Evolutionary conservation across 495 filamentous ascomycete species (phyloP), one percentile per base, ranked within the genome.

Genomic region (Penicillium atrosanguineum): DNA sequence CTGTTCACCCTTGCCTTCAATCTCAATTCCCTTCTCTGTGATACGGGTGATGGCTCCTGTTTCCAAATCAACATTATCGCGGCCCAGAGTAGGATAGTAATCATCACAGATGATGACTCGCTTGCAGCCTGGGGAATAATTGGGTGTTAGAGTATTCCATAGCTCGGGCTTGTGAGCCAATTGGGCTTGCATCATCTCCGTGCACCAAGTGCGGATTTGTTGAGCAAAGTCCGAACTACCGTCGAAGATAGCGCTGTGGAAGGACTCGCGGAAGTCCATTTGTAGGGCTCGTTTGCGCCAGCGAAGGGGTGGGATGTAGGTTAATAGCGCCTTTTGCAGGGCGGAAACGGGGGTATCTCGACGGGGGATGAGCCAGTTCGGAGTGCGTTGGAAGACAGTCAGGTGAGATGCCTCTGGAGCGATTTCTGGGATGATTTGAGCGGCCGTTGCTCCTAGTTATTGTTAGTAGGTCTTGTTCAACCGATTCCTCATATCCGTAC

Each of bases 341-440:
- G 70, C 15, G 0, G 74, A 67, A n/a, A 79, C 54, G n/a, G 68
- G 63, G 14, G 44, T 49, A 45, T 83, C 79, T 6, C 52, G 21
- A 19, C 80, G 78, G 6, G 76, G 76, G 8, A 76, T 69, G 14
- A 89, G 72, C 85, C 85, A 89, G 44, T 87, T 87, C 4, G 85
- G 84, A 1, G 81, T 85, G 11, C 87, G 77, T 52, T 88, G 83
- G 62, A 85, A 90, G 42, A 87, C 79, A 1, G 79, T 83, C 6
- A 88, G 66, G 11, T 76, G 65, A n/a, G 77, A 64, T 41, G 79
- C 76, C 6, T 78, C 53, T 44, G 80, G 80, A 43, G 82, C 81
- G 25, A 89, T 70, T 41, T 79, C 79, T 14, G 87, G 85, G 20
- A 87, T 75, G 56, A 90, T 87, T 61, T 90, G 87, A n/a, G 82